These are phyloP conservation scores for Prunus persica DNA, from an alignment of 306 rosid species.

Conservation along the genomic window DNA sequence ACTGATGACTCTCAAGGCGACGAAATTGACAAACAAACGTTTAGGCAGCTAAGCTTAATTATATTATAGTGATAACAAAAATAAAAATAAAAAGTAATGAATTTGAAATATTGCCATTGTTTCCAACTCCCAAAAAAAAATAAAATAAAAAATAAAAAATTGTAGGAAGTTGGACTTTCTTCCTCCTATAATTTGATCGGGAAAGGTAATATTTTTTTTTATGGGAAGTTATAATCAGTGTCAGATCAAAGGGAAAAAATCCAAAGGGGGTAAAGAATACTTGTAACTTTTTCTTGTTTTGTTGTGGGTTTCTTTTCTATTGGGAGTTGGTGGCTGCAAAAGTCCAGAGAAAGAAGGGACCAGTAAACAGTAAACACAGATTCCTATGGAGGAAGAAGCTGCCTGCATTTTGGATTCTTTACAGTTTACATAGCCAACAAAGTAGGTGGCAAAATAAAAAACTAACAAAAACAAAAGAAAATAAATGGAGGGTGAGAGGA, in stretches of 20 bases:
- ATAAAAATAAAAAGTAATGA: not conserved
- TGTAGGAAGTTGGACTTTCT: not conserved
- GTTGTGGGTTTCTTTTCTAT: not conserved
- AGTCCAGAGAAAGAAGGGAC: not conserved
- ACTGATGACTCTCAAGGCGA: not conserved
- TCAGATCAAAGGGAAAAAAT: not conserved
- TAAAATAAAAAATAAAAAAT: too few species aligned
- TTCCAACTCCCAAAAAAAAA: not conserved
- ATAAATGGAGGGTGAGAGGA: too few species aligned
- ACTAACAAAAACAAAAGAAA: too few species aligned
- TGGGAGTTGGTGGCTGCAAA: constrained; percentile 6
- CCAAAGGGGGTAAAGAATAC: not conserved
- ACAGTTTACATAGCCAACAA: too few species aligned
- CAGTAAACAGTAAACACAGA: not conserved
- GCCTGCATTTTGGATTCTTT: too few species aligned
- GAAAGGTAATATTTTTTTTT: too few species aligned
- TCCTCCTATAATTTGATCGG: not conserved
- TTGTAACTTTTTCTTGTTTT: not conserved
- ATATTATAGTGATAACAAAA: not conserved
- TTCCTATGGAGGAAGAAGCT: too few species aligned
- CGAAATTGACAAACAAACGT: constrained; percentile 9
- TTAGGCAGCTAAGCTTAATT: not conserved
- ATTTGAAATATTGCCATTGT: not conserved
- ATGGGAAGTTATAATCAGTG: not conserved
- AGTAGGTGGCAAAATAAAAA: too few species aligned